Evolutionary conservation across 2,329 filamentous ascomycete species (phyloP), one percentile per base, ranked within the genome.

Genomic region (Fusarium chuoi): DNA sequence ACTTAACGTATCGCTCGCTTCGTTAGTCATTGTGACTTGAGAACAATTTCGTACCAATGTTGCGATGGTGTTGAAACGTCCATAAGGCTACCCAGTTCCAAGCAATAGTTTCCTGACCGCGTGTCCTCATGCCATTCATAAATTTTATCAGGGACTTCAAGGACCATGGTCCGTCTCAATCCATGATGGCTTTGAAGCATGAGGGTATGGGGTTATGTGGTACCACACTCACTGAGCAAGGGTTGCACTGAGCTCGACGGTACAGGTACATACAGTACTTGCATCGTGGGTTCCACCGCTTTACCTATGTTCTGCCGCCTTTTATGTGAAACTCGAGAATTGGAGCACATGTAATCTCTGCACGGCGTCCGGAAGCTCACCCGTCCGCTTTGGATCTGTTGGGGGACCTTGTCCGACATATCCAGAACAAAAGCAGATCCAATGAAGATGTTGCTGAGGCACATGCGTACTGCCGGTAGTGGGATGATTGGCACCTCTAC

Each of bases 251-350:
- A 30, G 8, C 8, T 42, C 15, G 54, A 57, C 54, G 49, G 63
- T 68, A 69, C 20, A 41, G 65, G 28, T 69, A 69, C 66, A 70
- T 70, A 20, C 17, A 35, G 60, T 68, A 58, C 33, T 67, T 56
- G 51, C 60, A 59, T 74, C 62, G 58, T 68, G 20, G n/a, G 73
- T 73, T 73, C 68, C 70, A 77, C 68, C 55, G 70, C 64, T 73
- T n/a, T n/a, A n/a, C n/a, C 51, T 61, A 58, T 64, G 58, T 68
- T 63, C 56, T 57, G 55, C 39, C 66, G 42, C 41, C 30, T 49
- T 61, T 42, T 57, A 45, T 60, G 62, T 63, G 38, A 70, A 41
- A 65, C 46, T 70, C 42, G 45, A 70, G 52, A 45, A 49, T 39
- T 64, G 49, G 48, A 64, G 64, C 49, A 66, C 55, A 55, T 48